Conservation (phyloP, 2,329 filamentous ascomycete species). For the Exophiala xenobiotica region DNA sequence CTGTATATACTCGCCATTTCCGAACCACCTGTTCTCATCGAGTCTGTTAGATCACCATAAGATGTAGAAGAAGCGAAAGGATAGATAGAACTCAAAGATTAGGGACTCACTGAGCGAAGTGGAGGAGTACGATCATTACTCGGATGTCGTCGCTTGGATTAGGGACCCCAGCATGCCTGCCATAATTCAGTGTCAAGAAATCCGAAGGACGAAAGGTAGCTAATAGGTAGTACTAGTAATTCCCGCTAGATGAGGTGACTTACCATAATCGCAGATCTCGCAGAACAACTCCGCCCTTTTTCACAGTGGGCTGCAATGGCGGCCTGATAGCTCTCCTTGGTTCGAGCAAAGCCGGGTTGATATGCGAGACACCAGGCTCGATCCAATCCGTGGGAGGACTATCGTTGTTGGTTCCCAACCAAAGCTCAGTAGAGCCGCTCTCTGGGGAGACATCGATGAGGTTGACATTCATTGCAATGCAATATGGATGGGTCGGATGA, state of each 20-base stretch:
- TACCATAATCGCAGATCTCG: neutral
- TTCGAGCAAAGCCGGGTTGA: neutral
- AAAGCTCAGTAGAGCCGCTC: neutral
- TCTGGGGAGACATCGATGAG: neutral
- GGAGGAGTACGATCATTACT: neutral
- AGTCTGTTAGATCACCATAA: no score
- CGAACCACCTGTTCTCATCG: no score
- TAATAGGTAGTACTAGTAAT: no score
- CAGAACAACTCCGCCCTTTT: neutral
- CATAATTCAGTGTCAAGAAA: no score
- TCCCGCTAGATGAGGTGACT: no score
- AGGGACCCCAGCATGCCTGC: neutral
- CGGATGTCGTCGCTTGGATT: neutral
- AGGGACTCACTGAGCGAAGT: no score
- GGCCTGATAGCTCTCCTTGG: neutral
- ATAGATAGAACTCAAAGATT: no score
- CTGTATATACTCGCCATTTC: no score
- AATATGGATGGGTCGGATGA: neutral
- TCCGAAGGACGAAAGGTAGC: no score
- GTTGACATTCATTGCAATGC: neutral
- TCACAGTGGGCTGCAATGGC: neutral
- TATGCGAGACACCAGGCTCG: neutral
- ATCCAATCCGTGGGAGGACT: neutral
- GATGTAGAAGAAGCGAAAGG: no score
- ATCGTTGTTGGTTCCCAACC: neutral